These are phyloP conservation scores for Xylaria curta DNA, from an alignment of 495 filamentous ascomycete species.

Conservation along the genomic window DNA sequence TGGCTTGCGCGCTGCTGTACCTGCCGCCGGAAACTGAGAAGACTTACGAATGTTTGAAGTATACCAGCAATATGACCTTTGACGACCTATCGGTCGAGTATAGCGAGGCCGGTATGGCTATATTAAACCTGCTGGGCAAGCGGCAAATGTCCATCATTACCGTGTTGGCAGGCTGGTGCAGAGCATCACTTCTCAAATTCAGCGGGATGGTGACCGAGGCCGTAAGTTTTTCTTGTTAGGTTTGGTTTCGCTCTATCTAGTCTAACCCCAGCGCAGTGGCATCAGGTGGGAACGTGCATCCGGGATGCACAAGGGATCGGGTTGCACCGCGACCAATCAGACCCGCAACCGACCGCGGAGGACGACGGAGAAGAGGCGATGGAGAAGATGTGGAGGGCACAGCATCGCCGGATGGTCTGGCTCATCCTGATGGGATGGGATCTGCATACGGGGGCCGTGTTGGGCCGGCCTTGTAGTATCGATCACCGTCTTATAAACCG, in stretches of 20 bases:
- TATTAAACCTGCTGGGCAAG: constrained; percentile 61
- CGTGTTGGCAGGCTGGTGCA: constrained; percentile 62
- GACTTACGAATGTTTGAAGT: constrained; percentile 59
- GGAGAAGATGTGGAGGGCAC: constrained; percentile 59
- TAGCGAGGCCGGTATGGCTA: constrained; percentile 60
- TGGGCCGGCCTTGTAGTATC: constrained; percentile 64
- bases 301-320: constrained; percentile 70
- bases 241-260: constrained; percentile 14
- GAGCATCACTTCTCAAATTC: constrained; percentile 57
- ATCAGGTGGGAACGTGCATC: constrained; percentile 62
- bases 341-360: constrained; percentile 46
- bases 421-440: constrained; percentile 64
- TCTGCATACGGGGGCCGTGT: constrained; percentile 63
- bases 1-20: constrained; percentile 61
- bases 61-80: constrained; percentile 64
- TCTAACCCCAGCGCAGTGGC: constrained; percentile 54
- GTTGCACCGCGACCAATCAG: constrained; percentile 57
- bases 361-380: constrained; percentile 51
- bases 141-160: constrained; percentile 59
- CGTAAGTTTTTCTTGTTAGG: constrained; percentile 34
- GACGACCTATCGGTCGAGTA: constrained; percentile 65
- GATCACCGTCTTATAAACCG: constrained; percentile 51
- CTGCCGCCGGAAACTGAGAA: constrained; percentile 55
- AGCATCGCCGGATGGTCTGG: constrained; percentile 62
- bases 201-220: constrained; percentile 57